Evolutionary conservation across 257 asterid species (phyloP).

Genomic region (Nicotiana undulata): DNA sequence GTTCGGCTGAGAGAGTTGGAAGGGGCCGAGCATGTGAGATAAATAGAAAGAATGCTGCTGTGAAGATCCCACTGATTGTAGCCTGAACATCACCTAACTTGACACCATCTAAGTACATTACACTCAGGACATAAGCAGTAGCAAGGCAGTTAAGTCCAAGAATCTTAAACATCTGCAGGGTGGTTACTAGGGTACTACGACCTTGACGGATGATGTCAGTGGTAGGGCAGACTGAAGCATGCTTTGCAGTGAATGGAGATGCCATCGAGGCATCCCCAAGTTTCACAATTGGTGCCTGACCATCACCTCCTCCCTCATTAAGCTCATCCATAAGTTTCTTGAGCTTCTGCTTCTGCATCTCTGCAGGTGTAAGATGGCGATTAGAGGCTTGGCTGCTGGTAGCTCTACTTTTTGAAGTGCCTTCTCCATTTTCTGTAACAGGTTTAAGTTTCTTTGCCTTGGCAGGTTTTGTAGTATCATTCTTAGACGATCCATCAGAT

Average conservation of each 20-base stretch:
- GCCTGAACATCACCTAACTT: slow-evolving; percentile 94
- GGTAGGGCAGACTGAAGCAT: slow-evolving; percentile 92
- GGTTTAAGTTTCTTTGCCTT: slow-evolving; percentile 54
- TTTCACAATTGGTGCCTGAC: slow-evolving; percentile 85
- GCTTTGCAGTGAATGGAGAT: slow-evolving; percentile 94
- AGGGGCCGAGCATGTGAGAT: slow-evolving; percentile 95
- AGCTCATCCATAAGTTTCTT: slow-evolving; percentile 91
- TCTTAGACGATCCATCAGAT: slow-evolving; percentile 48
- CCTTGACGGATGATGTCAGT: slow-evolving; percentile 95
- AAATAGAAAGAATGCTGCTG: slow-evolving; percentile 91
- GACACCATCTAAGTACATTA: slow-evolving; percentile 93
- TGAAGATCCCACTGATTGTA: slow-evolving; percentile 93
- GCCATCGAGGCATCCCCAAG: slow-evolving; percentile 99
- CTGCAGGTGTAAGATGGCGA: slow-evolving; percentile 79
- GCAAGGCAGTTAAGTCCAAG: slow-evolving; percentile 98
- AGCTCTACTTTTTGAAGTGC: slow-evolving; percentile 37
- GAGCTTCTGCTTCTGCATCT: slow-evolving; percentile 73
- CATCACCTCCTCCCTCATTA: slow-evolving; percentile 84
- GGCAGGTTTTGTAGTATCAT: slow-evolving; percentile 46
- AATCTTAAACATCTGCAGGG: slow-evolving; percentile 98
- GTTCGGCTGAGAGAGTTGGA: slow-evolving; percentile 75
- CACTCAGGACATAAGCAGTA: slow-evolving; percentile 92
- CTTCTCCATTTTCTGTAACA: slow-evolving; percentile 37
- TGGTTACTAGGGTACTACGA: slow-evolving; percentile 90
- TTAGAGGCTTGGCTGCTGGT: slow-evolving; percentile 47